phyloP scores from a whole-genome alignment of 1,284 basidiomycete species.

The Rugosomyces carneus region DNA sequence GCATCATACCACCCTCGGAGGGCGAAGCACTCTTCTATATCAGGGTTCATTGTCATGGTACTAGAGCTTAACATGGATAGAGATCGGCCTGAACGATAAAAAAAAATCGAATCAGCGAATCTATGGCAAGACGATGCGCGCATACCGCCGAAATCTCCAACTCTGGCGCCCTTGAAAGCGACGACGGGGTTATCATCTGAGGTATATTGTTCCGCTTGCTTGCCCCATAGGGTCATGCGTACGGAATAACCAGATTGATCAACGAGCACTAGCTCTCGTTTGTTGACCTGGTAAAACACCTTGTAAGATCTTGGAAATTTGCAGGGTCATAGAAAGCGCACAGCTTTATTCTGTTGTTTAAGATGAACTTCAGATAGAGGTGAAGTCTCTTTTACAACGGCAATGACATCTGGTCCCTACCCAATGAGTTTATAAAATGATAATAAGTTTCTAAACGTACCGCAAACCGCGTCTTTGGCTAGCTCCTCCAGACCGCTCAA shows the following conservation, averaged over 20 bases:
- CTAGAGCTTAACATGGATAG: conserved; percentile 54
- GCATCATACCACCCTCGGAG: conserved; percentile 92
- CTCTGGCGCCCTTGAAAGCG: conserved; percentile 94
- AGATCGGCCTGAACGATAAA: conserved; percentile 53
- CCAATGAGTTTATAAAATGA: background rate
- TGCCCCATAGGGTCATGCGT: conserved; percentile 93
- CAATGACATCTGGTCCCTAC: conserved; percentile 69
- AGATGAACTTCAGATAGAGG: conserved; percentile 67
- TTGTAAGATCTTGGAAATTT: background rate
- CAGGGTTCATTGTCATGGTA: conserved; percentile 82
- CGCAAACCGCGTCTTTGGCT: conserved; percentile 74
- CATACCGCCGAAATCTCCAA: conserved; percentile 88
- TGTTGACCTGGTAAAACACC: conserved; percentile 56
- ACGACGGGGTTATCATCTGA: conserved; percentile 59
- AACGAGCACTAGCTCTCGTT: conserved; percentile 85
- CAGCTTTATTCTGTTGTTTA: conserved; percentile 66
- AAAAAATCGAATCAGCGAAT: conserved; percentile 11
- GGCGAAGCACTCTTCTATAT: conserved; percentile 80
- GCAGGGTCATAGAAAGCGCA: conserved; percentile 26
- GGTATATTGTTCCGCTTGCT: conserved; percentile 82
- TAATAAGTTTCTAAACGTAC: conserved; percentile 35
- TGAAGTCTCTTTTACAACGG: conserved; percentile 75
- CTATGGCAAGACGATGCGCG: conserved; percentile 2
- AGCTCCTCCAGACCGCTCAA: conserved; percentile 59
- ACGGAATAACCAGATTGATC: conserved; percentile 82